Evolutionary conservation across 176 grass and related monocot species (phyloP).

Genomic region (Themeda triandra): DNA sequence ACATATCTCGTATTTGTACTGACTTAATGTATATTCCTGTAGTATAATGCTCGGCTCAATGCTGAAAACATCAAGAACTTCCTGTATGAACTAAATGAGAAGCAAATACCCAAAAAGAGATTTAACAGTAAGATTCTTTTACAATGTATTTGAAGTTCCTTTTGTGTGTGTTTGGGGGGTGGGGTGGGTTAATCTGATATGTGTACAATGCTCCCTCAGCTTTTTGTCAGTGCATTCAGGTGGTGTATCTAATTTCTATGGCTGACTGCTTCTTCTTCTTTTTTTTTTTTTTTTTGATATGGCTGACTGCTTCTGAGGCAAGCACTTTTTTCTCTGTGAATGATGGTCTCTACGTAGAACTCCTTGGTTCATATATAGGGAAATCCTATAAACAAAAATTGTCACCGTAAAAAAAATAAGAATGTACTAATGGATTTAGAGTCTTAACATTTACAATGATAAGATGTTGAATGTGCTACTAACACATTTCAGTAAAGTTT

Average conservation of each 20-base stretch:
- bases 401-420: not conserved
- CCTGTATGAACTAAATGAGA: conserved; percentile 72
- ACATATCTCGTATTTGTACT: not conserved
- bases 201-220: not conserved
- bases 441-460: not conserved
- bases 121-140: conserved; percentile 87
- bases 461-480: not conserved
- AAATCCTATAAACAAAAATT: not conserved
- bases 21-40: conserved; percentile 32
- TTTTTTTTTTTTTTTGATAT: too few relatives aligned
- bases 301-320: not conserved
- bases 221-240: not conserved
- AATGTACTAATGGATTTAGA: not conserved
- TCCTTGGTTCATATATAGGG: not conserved
- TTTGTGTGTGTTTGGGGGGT: not conserved
- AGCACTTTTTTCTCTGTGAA: not conserved
- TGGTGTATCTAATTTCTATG: not conserved
- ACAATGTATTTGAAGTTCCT: not conserved
- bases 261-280: not conserved
- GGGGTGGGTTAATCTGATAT: not conserved
- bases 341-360: not conserved
- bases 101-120: conserved; percentile 81
- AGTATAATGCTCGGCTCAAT: conserved; percentile 90
- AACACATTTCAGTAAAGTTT: not conserved
- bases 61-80: conserved; percentile 93